phyloP scores from a whole-genome alignment of 257 asterid genomes.

The Marsdenia floribunda region DNA sequence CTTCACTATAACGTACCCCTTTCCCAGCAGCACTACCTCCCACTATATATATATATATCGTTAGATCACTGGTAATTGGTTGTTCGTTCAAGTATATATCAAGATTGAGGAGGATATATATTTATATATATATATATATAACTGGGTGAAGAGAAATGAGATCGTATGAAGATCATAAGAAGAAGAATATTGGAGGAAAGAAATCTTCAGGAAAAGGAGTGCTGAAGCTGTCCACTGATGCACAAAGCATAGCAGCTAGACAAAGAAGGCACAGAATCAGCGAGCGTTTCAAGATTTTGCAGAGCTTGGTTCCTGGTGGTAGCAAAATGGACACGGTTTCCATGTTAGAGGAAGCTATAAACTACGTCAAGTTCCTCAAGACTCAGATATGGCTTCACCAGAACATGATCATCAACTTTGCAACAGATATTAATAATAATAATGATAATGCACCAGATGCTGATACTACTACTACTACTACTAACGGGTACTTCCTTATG shows the following conservation, averaged over 20 bases:
- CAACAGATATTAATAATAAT: neutral
- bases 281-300: conserved; percentile 73
- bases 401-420: conserved; percentile 40
- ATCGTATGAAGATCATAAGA: conserved; percentile 8
- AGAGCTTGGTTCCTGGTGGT: conserved; percentile 75
- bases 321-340: conserved; percentile 72
- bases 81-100: neutral
- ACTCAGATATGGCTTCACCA: conserved; percentile 67
- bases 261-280: conserved; percentile 80
- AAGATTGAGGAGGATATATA: neutral
- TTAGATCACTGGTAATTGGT: neutral
- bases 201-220: conserved; percentile 12
- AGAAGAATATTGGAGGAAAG: neutral
- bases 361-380: conserved; percentile 75
- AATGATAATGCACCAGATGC: neutral
- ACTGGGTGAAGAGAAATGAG: neutral
- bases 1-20: no score
- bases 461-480: neutral
- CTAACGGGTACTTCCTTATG: no score
- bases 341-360: conserved; percentile 80
- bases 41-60: no score
- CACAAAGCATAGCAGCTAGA: conserved; percentile 80
- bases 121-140: neutral
- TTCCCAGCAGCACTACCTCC: no score
- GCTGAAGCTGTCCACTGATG: conserved; percentile 65